These are phyloP conservation scores for Crucibulum laeve DNA, from an alignment of 768 basidiomycete species.

Conservation along the genomic window DNA sequence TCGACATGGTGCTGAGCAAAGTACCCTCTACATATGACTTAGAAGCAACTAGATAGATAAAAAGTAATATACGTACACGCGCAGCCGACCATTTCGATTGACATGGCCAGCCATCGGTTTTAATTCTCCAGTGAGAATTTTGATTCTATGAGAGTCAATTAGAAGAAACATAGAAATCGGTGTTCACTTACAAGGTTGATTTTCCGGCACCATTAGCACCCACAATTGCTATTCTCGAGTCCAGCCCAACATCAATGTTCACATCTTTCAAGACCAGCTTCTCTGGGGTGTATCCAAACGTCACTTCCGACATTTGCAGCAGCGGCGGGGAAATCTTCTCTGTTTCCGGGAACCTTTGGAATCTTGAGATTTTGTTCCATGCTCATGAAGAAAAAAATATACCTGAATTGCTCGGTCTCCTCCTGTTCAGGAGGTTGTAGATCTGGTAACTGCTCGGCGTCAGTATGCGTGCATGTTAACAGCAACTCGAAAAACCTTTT, in stretches of 20 bases:
- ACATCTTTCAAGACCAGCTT: slow-evolving; percentile 73
- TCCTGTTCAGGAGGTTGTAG: slow-evolving; percentile 90
- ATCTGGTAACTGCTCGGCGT: slow-evolving; percentile 67
- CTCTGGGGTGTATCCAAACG: slow-evolving; percentile 81
- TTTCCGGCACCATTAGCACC: slow-evolving; percentile 97
- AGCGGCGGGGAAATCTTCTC: slow-evolving; percentile 98
- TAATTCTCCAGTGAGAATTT: slow-evolving; percentile 83
- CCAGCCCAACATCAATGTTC: slow-evolving; percentile 91
- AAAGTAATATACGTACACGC: slow-evolving; percentile 54
- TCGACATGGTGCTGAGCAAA: slow-evolving; percentile 98
- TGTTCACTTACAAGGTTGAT: slow-evolving; percentile 71
- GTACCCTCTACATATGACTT: slow-evolving; percentile 56
- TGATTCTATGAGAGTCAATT: slow-evolving; percentile 56
- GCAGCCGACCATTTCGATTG: slow-evolving; percentile 85
- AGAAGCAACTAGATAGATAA: neutral
- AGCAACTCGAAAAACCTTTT: slow-evolving; percentile 49
- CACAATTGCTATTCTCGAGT: slow-evolving; percentile 92
- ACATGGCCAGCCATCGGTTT: slow-evolving; percentile 74
- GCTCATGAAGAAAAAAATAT: slow-evolving; percentile 6
- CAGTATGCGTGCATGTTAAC: neutral
- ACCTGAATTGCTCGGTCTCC: slow-evolving; percentile 92
- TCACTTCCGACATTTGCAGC: slow-evolving; percentile 86
- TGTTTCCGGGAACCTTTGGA: slow-evolving; percentile 79
- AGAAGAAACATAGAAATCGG: neutral
- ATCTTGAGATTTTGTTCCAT: neutral